phyloP scores from a whole-genome alignment of 495 filamentous ascomycete genomes.

The Penicillium goetzii region DNA sequence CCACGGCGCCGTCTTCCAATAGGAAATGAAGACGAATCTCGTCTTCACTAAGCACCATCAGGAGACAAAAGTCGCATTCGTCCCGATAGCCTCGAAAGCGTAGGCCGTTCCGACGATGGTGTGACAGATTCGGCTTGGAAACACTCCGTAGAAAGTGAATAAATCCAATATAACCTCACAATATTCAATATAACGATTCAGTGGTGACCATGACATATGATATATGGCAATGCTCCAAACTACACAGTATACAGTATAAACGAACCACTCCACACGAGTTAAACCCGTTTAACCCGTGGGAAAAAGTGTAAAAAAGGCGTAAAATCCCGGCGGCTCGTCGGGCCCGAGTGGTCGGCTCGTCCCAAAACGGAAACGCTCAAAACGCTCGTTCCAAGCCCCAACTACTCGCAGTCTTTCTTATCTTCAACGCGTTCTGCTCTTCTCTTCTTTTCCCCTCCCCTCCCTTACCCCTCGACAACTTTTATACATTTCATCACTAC shows the following conservation, averaged over 20 bases:
- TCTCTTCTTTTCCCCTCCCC: constrained; percentile 15
- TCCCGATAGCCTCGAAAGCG: background rate
- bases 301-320: background rate
- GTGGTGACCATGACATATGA: background rate
- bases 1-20: constrained; percentile 25
- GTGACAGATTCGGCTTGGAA: background rate
- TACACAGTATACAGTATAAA: constrained; percentile 4
- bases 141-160: too few species aligned
- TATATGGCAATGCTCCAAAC: constrained; percentile 1
- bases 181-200: background rate
- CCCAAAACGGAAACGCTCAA: constrained; percentile 28
- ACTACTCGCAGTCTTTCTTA: constrained; percentile 23
- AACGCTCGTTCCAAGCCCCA: constrained; percentile 5
- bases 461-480: constrained; percentile 17
- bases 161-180: background rate
- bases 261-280: background rate
- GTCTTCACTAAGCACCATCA: background rate
- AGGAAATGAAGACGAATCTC: background rate
- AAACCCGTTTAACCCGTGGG: background rate
- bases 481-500: background rate
- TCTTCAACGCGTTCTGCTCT: constrained; percentile 23
- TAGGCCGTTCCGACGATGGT: background rate
- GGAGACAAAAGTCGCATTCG: constrained; percentile 1
- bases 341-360: constrained; percentile 20
- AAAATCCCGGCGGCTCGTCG: constrained; percentile 13